Evolutionary conservation across 2,329 filamentous ascomycete genomes (phyloP).

Genomic region (Malbranchea zuffiana): DNA sequence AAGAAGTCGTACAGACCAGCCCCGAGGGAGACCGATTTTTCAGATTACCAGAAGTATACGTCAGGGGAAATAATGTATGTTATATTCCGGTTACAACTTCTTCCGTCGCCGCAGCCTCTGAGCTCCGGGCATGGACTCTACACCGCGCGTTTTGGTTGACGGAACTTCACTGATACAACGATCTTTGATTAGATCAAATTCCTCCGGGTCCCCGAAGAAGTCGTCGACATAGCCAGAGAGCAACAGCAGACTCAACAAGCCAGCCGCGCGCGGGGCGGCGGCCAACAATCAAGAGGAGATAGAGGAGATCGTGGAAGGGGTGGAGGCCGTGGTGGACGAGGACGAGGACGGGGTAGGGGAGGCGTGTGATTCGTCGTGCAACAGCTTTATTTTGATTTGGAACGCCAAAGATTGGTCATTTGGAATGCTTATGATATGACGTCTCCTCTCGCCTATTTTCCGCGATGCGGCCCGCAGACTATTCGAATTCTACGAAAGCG

Average conservation of each 20-base stretch:
- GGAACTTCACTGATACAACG: no score
- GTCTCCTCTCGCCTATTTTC: conserved; percentile 1
- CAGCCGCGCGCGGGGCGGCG: conserved; percentile 31
- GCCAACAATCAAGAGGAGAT: conserved; percentile 25
- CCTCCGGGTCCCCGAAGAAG: conserved; percentile 88
- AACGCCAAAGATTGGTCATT: no score
- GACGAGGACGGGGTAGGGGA: conserved; percentile 35
- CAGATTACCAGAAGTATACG: conserved; percentile 83
- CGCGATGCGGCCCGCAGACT: no score
- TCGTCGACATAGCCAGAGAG: conserved; percentile 87
- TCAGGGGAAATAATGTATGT: conserved; percentile 91
- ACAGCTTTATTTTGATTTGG: no score
- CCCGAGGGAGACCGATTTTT: conserved; percentile 92
- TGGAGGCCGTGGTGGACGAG: conserved; percentile 34
- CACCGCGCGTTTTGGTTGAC: no score
- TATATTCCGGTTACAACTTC: conserved; percentile 1
- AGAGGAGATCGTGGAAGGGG: conserved; percentile 32
- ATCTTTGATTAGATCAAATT: conserved; percentile 87
- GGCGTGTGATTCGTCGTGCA: conserved; percentile 19
- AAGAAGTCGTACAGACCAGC: conserved; percentile 94
- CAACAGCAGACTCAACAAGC: conserved; percentile 65
- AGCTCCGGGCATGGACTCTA: no score
- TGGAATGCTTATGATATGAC: conserved; percentile 5
- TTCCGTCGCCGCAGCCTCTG: no score
- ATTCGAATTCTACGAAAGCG: no score